These are phyloP conservation scores for Penicillium riverlandense DNA, from an alignment of 495 filamentous ascomycete species.

Conservation along the genomic window DNA sequence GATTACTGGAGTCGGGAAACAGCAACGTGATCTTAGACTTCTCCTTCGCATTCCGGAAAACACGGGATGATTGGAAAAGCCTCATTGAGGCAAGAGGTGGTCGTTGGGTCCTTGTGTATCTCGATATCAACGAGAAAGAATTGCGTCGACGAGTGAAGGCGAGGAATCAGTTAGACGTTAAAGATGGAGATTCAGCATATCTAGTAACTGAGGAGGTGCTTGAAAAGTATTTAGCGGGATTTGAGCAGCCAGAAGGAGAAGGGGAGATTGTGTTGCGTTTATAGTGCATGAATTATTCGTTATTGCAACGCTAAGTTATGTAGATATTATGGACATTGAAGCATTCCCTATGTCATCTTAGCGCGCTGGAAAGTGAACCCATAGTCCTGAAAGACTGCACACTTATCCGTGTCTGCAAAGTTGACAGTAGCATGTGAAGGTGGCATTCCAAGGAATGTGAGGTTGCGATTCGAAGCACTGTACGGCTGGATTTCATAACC, in stretches of 20 bases:
- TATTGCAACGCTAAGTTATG: too few relatives aligned
- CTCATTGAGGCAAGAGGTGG: slow-evolving; percentile 20
- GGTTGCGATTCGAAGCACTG: not conserved
- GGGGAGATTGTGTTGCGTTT: slow-evolving; percentile 23
- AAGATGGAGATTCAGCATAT: slow-evolving; percentile 31
- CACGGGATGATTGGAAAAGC: slow-evolving; percentile 24
- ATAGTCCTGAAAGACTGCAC: slow-evolving; percentile 18
- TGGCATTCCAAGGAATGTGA: slow-evolving; percentile 13
- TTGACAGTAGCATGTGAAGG: slow-evolving; percentile 2
- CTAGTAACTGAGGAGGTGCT: slow-evolving; percentile 26
- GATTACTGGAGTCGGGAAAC: slow-evolving; percentile 13
- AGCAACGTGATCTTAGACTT: slow-evolving; percentile 24
- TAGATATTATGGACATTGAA: too few relatives aligned
- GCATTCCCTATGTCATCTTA: not conserved
- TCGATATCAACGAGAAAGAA: slow-evolving; percentile 19
- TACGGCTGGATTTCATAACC: slow-evolving; percentile 9
- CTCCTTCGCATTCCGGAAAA: slow-evolving; percentile 24
- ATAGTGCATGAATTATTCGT: too few relatives aligned
- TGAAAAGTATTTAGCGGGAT: slow-evolving; percentile 28
- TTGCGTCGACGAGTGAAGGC: slow-evolving; percentile 18
- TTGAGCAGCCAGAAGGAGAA: slow-evolving; percentile 26
- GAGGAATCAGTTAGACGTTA: slow-evolving; percentile 14
- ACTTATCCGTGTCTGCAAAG: slow-evolving; percentile 9
- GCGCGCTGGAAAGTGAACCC: slow-evolving; percentile 20
- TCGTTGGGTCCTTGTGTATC: slow-evolving; percentile 26